These are phyloP conservation scores for Cladorrhinum sp. DNA, from an alignment of 2,329 filamentous ascomycete genomes.

Conservation along the genomic window DNA sequence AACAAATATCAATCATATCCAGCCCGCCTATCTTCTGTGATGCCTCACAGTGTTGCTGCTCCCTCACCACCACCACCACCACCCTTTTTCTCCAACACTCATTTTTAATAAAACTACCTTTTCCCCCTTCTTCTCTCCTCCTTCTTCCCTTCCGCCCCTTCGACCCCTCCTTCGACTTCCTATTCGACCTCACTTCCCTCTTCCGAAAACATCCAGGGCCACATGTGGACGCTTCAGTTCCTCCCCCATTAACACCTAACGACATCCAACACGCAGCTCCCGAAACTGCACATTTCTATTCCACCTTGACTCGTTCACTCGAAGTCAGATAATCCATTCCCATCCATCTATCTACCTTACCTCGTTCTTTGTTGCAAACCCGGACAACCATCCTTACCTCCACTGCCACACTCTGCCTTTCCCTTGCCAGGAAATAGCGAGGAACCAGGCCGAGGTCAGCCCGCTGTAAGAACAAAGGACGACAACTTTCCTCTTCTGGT, in stretches of 20 bases:
- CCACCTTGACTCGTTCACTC: slow-evolving; percentile 49
- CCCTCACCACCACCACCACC: slow-evolving; percentile 18
- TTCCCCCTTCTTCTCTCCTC: slow-evolving; percentile 1
- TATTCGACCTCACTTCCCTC: slow-evolving; percentile 2
- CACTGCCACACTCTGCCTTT: not conserved
- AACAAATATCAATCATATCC: slow-evolving; percentile 30
- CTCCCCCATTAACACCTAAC: slow-evolving; percentile 21
- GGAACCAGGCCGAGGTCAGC: slow-evolving; percentile 23
- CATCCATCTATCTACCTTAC: not conserved
- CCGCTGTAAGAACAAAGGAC: slow-evolving; percentile 24
- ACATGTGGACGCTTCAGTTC: too few species aligned
- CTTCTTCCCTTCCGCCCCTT: not conserved
- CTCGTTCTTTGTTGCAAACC: slow-evolving; percentile 22
- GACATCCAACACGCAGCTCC: slow-evolving; percentile 1
- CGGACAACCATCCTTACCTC: slow-evolving; percentile 18
- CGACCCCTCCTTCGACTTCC: too few species aligned
- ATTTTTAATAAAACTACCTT: slow-evolving; percentile 24
- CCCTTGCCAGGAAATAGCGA: not conserved
- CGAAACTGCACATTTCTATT: slow-evolving; percentile 4
- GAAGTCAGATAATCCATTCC: slow-evolving; percentile 36
- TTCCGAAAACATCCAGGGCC: too few species aligned
- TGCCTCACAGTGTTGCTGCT: too few species aligned
- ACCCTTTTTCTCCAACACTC: slow-evolving; percentile 27
- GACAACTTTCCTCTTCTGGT: slow-evolving; percentile 6
- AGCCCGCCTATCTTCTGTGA: slow-evolving; percentile 20